phyloP scores from a whole-genome alignment of 306 rosid species.

The Herpetospermum pedunculosum region DNA sequence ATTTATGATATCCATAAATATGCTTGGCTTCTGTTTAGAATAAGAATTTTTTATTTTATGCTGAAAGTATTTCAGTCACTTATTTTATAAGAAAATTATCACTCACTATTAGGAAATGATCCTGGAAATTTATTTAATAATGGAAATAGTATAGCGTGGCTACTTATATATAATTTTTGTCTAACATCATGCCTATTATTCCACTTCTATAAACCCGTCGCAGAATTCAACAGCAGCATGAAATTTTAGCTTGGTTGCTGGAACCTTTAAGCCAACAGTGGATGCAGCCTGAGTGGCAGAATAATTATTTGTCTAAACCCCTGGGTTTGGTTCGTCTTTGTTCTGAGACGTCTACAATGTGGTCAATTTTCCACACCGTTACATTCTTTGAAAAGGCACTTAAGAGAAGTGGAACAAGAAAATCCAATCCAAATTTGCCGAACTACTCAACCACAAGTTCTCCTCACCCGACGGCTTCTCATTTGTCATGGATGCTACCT shows the following conservation, averaged over 20 bases:
- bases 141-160: background rate
- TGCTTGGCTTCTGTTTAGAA: background rate
- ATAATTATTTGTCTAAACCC: constrained; percentile 75
- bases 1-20: background rate
- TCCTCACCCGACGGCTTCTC: constrained; percentile 78
- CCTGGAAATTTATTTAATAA: background rate
- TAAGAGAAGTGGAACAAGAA: constrained; percentile 86
- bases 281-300: constrained; percentile 86
- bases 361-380: constrained; percentile 81
- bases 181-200: constrained; percentile 7
- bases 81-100: background rate
- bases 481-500: constrained; percentile 88
- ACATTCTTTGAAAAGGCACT: constrained; percentile 98
- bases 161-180: constrained; percentile 2
- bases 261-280: constrained; percentile 88
- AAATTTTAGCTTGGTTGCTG: constrained; percentile 85
- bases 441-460: constrained; percentile 40
- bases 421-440: constrained; percentile 42
- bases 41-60: background rate
- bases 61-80: background rate
- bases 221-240: constrained; percentile 96
- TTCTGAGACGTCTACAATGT: constrained; percentile 65
- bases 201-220: constrained; percentile 18
- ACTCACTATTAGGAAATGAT: background rate
- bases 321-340: constrained; percentile 64